phyloP scores from a whole-genome alignment of 768 basidiomycete species.

The Suillus variegatus region DNA sequence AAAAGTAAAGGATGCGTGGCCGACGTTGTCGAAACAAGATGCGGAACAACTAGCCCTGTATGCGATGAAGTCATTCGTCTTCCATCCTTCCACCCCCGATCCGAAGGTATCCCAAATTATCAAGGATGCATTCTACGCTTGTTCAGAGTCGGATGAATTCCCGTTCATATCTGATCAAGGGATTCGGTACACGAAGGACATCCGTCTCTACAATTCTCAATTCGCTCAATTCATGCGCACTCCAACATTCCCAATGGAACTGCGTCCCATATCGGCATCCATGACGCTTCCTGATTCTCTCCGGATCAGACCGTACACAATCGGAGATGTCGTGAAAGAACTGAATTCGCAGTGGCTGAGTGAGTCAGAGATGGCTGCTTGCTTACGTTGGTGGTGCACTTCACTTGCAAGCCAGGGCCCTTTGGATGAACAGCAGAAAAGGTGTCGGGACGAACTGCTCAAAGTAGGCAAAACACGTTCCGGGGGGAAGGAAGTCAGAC shows the following conservation, averaged over 20 bases:
- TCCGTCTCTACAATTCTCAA: conserved; percentile 68
- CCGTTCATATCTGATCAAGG: conserved; percentile 79
- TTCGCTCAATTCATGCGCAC: conserved; percentile 72
- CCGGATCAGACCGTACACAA: conserved; percentile 67
- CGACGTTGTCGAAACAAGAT: neutral
- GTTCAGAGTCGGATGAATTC: conserved; percentile 50
- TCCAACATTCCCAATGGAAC: conserved; percentile 50
- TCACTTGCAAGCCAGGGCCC: conserved; percentile 17
- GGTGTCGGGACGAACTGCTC: neutral
- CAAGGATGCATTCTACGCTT: conserved; percentile 76
- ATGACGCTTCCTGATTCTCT: conserved; percentile 67
- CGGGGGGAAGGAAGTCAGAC: conserved; percentile 37
- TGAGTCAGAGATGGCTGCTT: conserved; percentile 73
- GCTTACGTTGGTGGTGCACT: conserved; percentile 79
- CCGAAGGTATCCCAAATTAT: conserved; percentile 66
- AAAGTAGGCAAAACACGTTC: neutral
- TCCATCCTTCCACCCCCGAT: conserved; percentile 81
- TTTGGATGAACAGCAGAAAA: neutral
- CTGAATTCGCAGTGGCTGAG: conserved; percentile 63
- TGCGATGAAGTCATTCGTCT: conserved; percentile 85
- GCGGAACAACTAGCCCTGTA: conserved; percentile 50
- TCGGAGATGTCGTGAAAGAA: conserved; percentile 78
- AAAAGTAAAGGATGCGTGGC: conserved; percentile 43
- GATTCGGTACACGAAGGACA: conserved; percentile 58
- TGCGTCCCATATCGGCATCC: conserved; percentile 33